phyloP scores from a whole-genome alignment of 768 basidiomycete genomes.

The Cystofilobasidium ferigula region DNA sequence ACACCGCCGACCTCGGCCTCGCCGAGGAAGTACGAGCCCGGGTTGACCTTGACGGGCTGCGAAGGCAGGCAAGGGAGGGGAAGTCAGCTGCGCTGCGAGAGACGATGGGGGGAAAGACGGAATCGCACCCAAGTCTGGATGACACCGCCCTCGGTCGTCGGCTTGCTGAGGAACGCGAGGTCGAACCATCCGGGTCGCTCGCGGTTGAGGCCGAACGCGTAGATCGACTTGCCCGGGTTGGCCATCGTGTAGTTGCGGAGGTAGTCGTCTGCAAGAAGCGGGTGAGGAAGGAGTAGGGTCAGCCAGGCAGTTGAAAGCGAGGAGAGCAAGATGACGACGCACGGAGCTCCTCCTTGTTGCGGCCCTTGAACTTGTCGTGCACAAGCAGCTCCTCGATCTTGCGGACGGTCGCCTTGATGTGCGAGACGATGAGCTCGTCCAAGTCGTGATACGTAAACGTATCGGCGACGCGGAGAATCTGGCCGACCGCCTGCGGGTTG shows the following conservation, averaged over 20 bases:
- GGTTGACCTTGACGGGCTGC: conserved; percentile 74
- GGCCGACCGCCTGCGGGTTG: conserved; percentile 38
- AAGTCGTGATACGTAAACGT: conserved; percentile 81
- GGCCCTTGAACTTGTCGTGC: conserved; percentile 87
- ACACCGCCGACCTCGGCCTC: conserved; percentile 84
- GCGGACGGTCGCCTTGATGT: conserved; percentile 84
- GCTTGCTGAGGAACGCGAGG: conserved; percentile 74
- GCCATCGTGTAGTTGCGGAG: conserved; percentile 82
- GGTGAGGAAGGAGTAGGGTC: conserved; percentile 14
- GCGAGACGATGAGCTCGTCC: conserved; percentile 92
- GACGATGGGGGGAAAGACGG: not conserved
- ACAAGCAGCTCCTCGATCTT: conserved; percentile 89
- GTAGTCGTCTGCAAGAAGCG: conserved; percentile 54
- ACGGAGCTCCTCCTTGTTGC: conserved; percentile 83
- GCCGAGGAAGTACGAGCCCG: conserved; percentile 79
- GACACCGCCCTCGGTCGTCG: conserved; percentile 61
- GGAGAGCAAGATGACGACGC: conserved; percentile 35
- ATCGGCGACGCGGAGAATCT: conserved; percentile 33
- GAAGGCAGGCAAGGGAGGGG: conserved; percentile 28
- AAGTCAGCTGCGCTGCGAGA: not conserved
- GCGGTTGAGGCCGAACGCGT: conserved; percentile 85
- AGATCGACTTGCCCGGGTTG: conserved; percentile 87
- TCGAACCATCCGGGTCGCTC: conserved; percentile 86
- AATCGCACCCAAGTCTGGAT: conserved; percentile 80
- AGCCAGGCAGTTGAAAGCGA: not conserved